Conservation (phyloP, 1,284 basidiomycete species). For the Schizophyllum amplum region DNA sequence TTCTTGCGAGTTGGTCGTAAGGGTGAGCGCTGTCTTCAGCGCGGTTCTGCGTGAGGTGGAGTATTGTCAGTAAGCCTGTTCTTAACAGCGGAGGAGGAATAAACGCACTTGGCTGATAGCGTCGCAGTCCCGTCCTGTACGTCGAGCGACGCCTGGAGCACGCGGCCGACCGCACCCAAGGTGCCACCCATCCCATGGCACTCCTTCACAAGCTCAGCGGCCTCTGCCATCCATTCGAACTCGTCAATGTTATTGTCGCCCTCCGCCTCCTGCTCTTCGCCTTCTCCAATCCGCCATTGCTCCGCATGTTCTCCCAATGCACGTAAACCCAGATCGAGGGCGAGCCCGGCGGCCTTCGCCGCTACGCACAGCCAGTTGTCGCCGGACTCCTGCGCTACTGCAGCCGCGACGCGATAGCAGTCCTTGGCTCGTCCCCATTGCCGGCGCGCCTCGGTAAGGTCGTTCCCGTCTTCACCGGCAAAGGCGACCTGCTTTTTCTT, state of each 20-base stretch:
- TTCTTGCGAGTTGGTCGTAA: constrained; percentile 50
- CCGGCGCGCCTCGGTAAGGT: constrained; percentile 14
- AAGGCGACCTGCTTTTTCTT: background rate
- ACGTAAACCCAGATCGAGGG: constrained; percentile 45
- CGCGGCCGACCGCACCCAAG: constrained; percentile 44
- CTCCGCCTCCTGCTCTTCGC: constrained; percentile 12
- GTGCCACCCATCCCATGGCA: constrained; percentile 48
- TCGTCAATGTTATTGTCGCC: constrained; percentile 11
- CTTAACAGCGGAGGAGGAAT: constrained; percentile 2
- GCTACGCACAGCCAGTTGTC: constrained; percentile 48
- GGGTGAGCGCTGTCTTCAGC: constrained; percentile 49
- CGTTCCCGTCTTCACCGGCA: background rate
- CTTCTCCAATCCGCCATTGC: constrained; percentile 12
- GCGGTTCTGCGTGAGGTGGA: constrained; percentile 37
- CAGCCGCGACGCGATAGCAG: constrained; percentile 55
- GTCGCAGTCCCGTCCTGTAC: constrained; percentile 52
- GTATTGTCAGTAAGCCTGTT: background rate
- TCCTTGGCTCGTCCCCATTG: constrained; percentile 38
- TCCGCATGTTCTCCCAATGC: constrained; percentile 10
- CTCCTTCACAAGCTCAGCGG: constrained; percentile 23
- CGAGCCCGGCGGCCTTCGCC: constrained; percentile 52
- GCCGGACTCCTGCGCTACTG: constrained; percentile 28
- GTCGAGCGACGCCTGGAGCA: constrained; percentile 45
- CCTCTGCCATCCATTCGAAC: constrained; percentile 23
- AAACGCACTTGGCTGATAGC: constrained; percentile 28